Evolutionary conservation across 257 asterid genomes (phyloP).

Genomic region (Linaria vulgaris): DNA sequence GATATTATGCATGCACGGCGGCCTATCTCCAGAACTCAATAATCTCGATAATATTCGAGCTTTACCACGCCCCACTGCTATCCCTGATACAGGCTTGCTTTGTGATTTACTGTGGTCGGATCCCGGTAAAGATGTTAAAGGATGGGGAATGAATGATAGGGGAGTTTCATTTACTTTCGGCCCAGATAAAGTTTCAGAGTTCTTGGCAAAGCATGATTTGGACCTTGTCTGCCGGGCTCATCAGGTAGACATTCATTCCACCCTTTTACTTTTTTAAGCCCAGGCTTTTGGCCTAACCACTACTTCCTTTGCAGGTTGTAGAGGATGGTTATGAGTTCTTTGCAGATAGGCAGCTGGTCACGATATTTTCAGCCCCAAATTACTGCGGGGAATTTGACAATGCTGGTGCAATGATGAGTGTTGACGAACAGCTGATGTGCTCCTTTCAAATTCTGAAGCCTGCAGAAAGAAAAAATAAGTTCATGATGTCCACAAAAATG

Average conservation of each 20-base stretch:
- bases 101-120: constrained; percentile 65
- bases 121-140: constrained; percentile 59
- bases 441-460: constrained; percentile 58
- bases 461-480: constrained; percentile 55
- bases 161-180: constrained; percentile 66
- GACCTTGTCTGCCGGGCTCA: constrained; percentile 68
- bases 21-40: constrained; percentile 60
- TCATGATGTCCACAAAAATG: constrained; percentile 53
- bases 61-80: constrained; percentile 57
- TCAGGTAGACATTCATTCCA: constrained; percentile 42
- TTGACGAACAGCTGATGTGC: constrained; percentile 47
- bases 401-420: constrained; percentile 61
- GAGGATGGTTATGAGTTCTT: constrained; percentile 61
- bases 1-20: constrained; percentile 68
- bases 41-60: constrained; percentile 49
- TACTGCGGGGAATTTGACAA: constrained; percentile 60
- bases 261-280: background rate
- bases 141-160: constrained; percentile 71
- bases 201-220: constrained; percentile 51
- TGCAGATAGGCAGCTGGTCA: constrained; percentile 62
- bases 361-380: constrained; percentile 57
- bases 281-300: constrained; percentile 5
- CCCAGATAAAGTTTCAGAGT: constrained; percentile 57
- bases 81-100: constrained; percentile 60
- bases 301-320: constrained; percentile 43